These are phyloP conservation scores for Neurospora sublineolata DNA, from an alignment of 495 filamentous ascomycete genomes.

Conservation along the genomic window DNA sequence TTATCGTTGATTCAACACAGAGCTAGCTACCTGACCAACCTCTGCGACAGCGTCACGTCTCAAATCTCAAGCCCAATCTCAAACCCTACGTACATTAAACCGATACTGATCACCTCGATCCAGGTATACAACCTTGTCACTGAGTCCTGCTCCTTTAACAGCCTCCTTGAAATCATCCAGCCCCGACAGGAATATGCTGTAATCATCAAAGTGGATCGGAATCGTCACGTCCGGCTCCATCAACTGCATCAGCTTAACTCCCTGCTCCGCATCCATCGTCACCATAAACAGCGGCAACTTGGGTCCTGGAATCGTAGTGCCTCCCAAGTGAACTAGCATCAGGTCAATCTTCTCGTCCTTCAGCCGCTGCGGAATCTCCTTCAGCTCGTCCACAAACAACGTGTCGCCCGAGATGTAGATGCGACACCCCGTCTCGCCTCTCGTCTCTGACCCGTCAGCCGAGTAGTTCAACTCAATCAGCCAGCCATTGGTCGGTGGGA, in stretches of 20 bases:
- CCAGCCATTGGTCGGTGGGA: slow-evolving; percentile 66
- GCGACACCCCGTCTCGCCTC: slow-evolving; percentile 41
- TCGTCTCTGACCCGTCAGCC: slow-evolving; percentile 5
- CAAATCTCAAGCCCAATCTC: too few species aligned
- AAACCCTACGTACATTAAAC: slow-evolving; percentile 33
- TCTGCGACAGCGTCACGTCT: not conserved
- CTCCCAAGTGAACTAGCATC: slow-evolving; percentile 57
- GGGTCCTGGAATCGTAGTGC: slow-evolving; percentile 53
- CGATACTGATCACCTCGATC: slow-evolving; percentile 48
- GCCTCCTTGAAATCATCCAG: slow-evolving; percentile 49
- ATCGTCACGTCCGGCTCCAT: slow-evolving; percentile 54
- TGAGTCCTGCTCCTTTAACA: slow-evolving; percentile 40
- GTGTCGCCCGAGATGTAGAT: slow-evolving; percentile 70
- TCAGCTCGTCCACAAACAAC: slow-evolving; percentile 51
- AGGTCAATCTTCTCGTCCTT: slow-evolving; percentile 46
- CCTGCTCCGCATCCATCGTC: slow-evolving; percentile 61
- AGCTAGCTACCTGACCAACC: not conserved
- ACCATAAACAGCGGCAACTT: slow-evolving; percentile 50
- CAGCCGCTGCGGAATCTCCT: slow-evolving; percentile 41
- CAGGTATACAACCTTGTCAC: slow-evolving; percentile 47
- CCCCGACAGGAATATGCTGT: slow-evolving; percentile 48
- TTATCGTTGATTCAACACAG: not conserved
- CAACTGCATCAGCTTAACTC: slow-evolving; percentile 46
- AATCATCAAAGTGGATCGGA: slow-evolving; percentile 63
- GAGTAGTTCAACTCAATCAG: slow-evolving; percentile 51